Conservation (phyloP, 257 asterid genomes). For the Solanum gandarillasii region DNA sequence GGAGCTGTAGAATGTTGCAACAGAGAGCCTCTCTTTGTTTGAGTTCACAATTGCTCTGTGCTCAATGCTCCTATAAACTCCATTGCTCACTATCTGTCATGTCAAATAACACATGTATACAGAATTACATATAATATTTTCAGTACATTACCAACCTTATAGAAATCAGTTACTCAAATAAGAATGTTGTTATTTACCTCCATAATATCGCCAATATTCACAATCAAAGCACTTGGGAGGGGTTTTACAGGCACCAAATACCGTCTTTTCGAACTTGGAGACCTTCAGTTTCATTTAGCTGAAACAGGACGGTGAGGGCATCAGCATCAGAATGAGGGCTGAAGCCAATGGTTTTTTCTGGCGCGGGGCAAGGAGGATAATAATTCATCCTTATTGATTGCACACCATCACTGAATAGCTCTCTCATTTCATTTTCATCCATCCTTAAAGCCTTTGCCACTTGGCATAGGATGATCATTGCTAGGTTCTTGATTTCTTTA, state of each 20-base stretch:
- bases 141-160: no score
- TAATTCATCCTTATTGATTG: slow-evolving; percentile 40
- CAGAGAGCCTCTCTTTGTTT: slow-evolving; percentile 28
- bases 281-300: slow-evolving; percentile 38
- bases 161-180: no score
- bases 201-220: slow-evolving; percentile 42
- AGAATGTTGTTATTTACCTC: slow-evolving; percentile 24
- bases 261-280: slow-evolving; percentile 36
- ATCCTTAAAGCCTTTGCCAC: slow-evolving; percentile 33
- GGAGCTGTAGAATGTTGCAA: slow-evolving; percentile 35
- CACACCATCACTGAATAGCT: slow-evolving; percentile 24
- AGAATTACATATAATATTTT: no score
- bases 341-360: slow-evolving; percentile 33
- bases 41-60: slow-evolving; percentile 48
- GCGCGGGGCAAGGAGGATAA: slow-evolving; percentile 53
- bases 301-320: slow-evolving; percentile 40
- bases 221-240: slow-evolving; percentile 31
- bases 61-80: slow-evolving; percentile 36
- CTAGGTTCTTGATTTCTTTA: slow-evolving; percentile 18
- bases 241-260: slow-evolving; percentile 33
- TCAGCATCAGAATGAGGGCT: slow-evolving; percentile 46
- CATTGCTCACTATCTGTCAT: slow-evolving; percentile 36
- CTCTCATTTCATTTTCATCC: slow-evolving; percentile 21
- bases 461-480: slow-evolving; percentile 12
- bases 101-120: not conserved